Evolutionary conservation across 345 rosid genomes (phyloP), one percentile per base, ranked within the genome.

Genomic region (Sapria himalayana): DNA sequence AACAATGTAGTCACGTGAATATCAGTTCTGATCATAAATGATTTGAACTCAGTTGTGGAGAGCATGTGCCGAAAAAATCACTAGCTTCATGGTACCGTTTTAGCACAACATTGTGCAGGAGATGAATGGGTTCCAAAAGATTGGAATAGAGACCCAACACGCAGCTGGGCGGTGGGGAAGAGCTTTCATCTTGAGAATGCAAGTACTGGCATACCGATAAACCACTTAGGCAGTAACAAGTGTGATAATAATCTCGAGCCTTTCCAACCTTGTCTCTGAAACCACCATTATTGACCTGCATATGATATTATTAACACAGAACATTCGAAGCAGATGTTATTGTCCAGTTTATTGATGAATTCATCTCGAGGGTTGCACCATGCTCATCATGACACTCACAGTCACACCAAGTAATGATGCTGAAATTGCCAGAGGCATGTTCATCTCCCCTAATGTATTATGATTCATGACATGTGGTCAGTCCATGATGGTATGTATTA

Each of bases 161-260:
- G 15, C 68, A 64, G 29, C 27, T 33, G 22, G 79, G 68, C 60
- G 55, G 33, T 0, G 97, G 92, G 10, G 72, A 66, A 22, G 70
- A 59, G 36, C 70, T 61, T 36, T 58, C 68, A 19, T 66, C 71
- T 40, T 59, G 69, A 10, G 64, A 74, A 62, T 61, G 55, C 60
- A 71, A 63, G 48, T 67, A 67, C 44, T 82, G 95, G 58, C 91
- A 61, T 36, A 73, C 73, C 0, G 98, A 71, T 1, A 89, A 63
- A 19, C 93, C 98, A 9, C 98, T 82, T 5, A 89, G 56, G 52
- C 94, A 89, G 63, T 89, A 89, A 57, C 98, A 89, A 2, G 98
- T 78, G 69, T 89, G 95, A 58, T 89, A 82, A 44, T 56, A 62
- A 57, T 89, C 98, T 46, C 71, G 56, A 4, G 54, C 33, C 59